Evolutionary conservation across 2,329 filamentous ascomycete genomes (phyloP).

Genomic region (Stylonectria norvegica): DNA sequence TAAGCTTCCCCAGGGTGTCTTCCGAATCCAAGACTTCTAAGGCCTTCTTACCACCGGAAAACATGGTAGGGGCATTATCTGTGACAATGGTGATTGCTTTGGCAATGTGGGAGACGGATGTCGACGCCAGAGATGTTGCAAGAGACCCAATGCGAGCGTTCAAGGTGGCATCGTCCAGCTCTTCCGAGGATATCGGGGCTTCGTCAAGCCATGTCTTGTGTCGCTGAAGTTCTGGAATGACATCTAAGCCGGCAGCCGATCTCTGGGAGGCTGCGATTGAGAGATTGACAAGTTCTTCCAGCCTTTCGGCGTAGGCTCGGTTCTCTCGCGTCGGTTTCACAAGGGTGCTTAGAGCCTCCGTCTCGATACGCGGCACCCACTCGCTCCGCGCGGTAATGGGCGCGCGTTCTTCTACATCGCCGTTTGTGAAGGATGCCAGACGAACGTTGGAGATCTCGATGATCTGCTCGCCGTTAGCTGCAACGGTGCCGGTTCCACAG

Average conservation of each 20-base stretch:
- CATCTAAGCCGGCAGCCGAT: no score
- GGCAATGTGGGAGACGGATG: constrained; percentile 6
- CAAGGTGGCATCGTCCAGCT: no score
- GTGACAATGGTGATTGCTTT: constrained; percentile 9
- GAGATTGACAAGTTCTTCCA: constrained; percentile 30
- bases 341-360: constrained; percentile 21
- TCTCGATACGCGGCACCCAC: constrained; percentile 33
- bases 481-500: no score
- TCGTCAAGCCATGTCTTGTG: no score
- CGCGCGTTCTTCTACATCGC: no score
- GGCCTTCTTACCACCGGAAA: constrained; percentile 23
- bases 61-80: constrained; percentile 15
- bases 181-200: no score
- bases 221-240: no score
- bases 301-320: constrained; percentile 11
- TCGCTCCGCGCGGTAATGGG: constrained; percentile 26
- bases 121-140: constrained; percentile 5
- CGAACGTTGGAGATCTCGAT: no score
- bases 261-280: no score
- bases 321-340: constrained; percentile 17
- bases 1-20: constrained; percentile 29
- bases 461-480: no score
- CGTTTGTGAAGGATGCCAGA: no score
- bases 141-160: no score
- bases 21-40: constrained; percentile 31